Evolutionary conservation across 257 asterid genomes (phyloP).

Genomic region (Capsicum rhomboideum): DNA sequence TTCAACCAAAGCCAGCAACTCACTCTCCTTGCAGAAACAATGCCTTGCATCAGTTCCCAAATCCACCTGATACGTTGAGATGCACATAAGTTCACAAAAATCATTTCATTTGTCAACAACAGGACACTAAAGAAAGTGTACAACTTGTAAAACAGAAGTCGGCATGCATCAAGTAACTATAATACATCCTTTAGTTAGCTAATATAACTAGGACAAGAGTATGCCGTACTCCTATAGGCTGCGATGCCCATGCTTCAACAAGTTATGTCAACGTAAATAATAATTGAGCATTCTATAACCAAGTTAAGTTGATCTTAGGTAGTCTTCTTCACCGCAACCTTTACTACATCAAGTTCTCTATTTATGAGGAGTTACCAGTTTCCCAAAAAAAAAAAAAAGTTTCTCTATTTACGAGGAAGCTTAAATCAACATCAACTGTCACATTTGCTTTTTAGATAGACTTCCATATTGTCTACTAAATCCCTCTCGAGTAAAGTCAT

Average conservation of each 20-base stretch:
- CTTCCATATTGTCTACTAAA: background rate
- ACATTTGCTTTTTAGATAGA: background rate
- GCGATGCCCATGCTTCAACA: background rate
- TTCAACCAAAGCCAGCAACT: slow-evolving; percentile 39
- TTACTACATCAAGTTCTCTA: background rate
- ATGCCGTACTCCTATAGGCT: background rate
- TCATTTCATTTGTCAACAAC: background rate
- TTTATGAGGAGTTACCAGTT: no score
- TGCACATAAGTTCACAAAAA: background rate
- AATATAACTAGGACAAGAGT: background rate
- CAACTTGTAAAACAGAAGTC: background rate
- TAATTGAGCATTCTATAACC: background rate
- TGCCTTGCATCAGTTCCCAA: slow-evolving; percentile 69
- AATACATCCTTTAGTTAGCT: background rate
- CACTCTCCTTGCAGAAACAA: slow-evolving; percentile 46
- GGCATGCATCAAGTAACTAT: background rate
- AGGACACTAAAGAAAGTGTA: background rate
- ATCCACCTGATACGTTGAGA: slow-evolving; percentile 43
- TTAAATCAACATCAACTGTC: background rate
- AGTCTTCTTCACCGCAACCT: background rate
- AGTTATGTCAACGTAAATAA: background rate
- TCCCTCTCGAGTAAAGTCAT: background rate
- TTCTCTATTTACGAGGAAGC: background rate
- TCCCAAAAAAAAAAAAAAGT: no score
- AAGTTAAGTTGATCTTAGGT: background rate